Base-by-base conservation (phyloP, 148 eudicot species). In the Persicaria tinctoria region DNA sequence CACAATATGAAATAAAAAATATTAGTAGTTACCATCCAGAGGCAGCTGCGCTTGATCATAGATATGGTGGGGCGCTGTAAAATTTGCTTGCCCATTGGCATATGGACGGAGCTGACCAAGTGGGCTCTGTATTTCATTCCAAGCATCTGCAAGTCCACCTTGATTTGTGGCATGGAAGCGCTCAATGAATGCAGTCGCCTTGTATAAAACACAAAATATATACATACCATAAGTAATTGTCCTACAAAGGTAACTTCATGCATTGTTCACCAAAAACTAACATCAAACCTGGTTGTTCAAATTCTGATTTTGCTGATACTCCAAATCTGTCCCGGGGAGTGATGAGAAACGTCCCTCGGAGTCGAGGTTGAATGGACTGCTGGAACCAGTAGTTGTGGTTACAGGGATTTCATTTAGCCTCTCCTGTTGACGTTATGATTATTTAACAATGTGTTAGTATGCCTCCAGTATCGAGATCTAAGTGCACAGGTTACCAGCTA, bases 251-350 rank as follows among this genome's bases (percentile, higher is more conserved):
- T 41, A 38, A 72, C 75, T 78, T 18, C 44, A 38, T 63, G 51
- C 44, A 73, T 54, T 41, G 51, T 5, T 50, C 12, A 64, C 53
- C 32, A 50, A 80, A 57, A 44, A 38, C 77, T 56, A 73, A 20
- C 14, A 56, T 7, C 56, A 56, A 78, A 94, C 98, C 90, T 90
- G 96, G 77, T 80, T 82, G 79, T 78, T 77, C 9, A 83, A 84
- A 46, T 85, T 88, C 77, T 76, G 85, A 70, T 70, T 80, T 50
- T 75, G 84, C 23, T 80, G 82, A 80, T 83, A 86, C 20, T 95
- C 93, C 68, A 86, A 82, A 77, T 95, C 98, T 70, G 87, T 78
- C 11, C 98, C 98, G 32, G 97, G 98, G 68, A 95, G 98, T 8
- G 88, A 78, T 16, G 89, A 79, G 57, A 88, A 85, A 45, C 78